Evolutionary conservation across 805 yeast genomes (phyloP).

Genomic region (Myxozyma neotropica): DNA sequence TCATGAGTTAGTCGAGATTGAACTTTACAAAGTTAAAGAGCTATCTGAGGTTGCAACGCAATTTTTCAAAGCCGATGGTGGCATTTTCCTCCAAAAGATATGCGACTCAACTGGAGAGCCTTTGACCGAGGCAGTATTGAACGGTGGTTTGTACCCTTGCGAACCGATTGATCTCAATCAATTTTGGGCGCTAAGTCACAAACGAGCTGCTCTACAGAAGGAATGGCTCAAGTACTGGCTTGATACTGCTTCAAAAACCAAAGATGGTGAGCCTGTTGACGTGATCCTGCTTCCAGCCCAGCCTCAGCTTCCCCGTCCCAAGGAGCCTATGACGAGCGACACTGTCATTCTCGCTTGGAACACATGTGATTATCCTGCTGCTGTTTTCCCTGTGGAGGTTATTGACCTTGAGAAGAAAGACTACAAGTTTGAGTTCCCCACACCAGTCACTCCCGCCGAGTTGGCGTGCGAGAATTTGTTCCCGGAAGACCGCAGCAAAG

Average conservation of each 20-base stretch:
- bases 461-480: slow-evolving; percentile 19
- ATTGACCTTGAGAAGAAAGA: slow-evolving; percentile 24
- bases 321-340: slow-evolving; percentile 31
- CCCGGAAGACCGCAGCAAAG: slow-evolving; percentile 25
- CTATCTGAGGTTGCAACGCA: slow-evolving; percentile 42
- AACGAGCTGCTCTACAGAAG: slow-evolving; percentile 34
- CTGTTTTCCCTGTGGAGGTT: slow-evolving; percentile 27
- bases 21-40: slow-evolving; percentile 46
- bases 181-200: slow-evolving; percentile 26
- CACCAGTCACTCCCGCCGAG: slow-evolving; percentile 26
- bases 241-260: slow-evolving; percentile 42
- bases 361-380: slow-evolving; percentile 35
- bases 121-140: slow-evolving; percentile 36
- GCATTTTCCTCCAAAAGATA: slow-evolving; percentile 43
- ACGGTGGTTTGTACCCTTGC: slow-evolving; percentile 37
- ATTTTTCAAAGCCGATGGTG: slow-evolving; percentile 52
- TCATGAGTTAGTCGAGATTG: slow-evolving; percentile 52
- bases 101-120: slow-evolving; percentile 49
- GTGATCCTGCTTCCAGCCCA: slow-evolving; percentile 51
- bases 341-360: slow-evolving; percentile 33
- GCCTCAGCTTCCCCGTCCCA: slow-evolving; percentile 39
- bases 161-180: slow-evolving; percentile 28
- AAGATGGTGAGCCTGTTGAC: slow-evolving; percentile 49
- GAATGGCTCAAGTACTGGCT: slow-evolving; percentile 48
- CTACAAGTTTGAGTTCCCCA: slow-evolving; percentile 30